Conservation (phyloP, 495 filamentous ascomycete genomes). For the Penicillium argentinense region DNA sequence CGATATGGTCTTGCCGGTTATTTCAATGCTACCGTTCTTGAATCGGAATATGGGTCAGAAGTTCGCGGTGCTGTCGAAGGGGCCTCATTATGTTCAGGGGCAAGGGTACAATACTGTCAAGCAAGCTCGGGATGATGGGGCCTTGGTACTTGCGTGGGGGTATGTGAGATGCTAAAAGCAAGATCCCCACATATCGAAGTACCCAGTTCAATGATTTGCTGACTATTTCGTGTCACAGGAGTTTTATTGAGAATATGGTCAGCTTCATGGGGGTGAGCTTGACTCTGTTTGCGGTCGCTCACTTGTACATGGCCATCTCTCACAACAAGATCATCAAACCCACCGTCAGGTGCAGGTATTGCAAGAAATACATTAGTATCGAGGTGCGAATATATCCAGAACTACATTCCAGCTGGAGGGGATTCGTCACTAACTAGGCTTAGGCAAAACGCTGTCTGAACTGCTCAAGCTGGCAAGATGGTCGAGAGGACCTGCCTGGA, state of each 20-base stretch:
- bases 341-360: constrained; percentile 69
- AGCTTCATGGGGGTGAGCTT: constrained; percentile 67
- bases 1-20: constrained; percentile 66
- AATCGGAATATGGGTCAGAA: constrained; percentile 74
- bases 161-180: constrained; percentile 33
- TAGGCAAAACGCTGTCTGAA: constrained; percentile 66
- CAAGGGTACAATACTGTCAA: constrained; percentile 67
- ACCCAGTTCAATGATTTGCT: too few relatives aligned
- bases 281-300: constrained; percentile 64
- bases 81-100: constrained; percentile 45
- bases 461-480: constrained; percentile 77
- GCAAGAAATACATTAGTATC: constrained; percentile 63
- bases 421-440: not conserved
- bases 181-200: too few relatives aligned
- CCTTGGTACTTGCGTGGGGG: constrained; percentile 71
- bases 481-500: constrained; percentile 57
- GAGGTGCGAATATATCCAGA: constrained; percentile 50
- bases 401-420: not conserved
- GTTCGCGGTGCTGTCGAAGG: constrained; percentile 63
- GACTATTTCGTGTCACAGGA: too few relatives aligned
- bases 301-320: constrained; percentile 59
- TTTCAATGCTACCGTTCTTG: constrained; percentile 68
- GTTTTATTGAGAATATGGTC: constrained; percentile 65
- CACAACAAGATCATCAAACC: constrained; percentile 70
- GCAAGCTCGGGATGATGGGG: constrained; percentile 68